Evolutionary conservation across 2,329 filamentous ascomycete genomes (phyloP).

Genomic region (Arthroderma uncinatum): DNA sequence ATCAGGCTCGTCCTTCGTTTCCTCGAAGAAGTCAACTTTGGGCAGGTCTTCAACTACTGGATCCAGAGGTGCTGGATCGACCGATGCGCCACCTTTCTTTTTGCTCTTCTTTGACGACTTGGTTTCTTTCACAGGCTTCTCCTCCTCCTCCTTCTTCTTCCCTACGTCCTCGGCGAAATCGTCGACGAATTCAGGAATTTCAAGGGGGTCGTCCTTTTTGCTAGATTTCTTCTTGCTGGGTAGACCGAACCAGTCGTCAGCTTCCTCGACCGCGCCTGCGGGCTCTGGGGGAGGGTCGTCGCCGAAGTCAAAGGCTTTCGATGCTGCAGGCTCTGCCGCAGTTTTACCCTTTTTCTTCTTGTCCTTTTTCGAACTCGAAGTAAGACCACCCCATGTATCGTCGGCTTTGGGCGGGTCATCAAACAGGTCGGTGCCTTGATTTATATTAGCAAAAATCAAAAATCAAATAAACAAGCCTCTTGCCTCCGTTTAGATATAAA

Average conservation of each 20-base stretch:
- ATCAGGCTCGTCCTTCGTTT: constrained; percentile 17
- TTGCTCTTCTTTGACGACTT: constrained; percentile 23
- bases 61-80: constrained; percentile 25
- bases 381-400: background rate
- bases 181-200: background rate
- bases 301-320: background rate
- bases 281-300: background rate
- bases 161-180: background rate
- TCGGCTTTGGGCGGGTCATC: background rate
- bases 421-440: background rate
- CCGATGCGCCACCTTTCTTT: constrained; percentile 14
- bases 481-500: background rate
- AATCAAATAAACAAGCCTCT: background rate
- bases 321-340: background rate
- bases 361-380: background rate
- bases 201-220: background rate
- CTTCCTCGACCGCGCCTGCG: background rate
- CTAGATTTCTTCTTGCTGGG: background rate
- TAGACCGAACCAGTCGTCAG: background rate
- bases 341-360: constrained; percentile 1
- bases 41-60: constrained; percentile 19
- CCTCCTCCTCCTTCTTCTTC: background rate
- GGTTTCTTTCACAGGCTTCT: constrained; percentile 2
- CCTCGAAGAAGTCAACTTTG: constrained; percentile 11
- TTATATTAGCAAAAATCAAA: background rate